Evolutionary conservation across 257 asterid genomes (phyloP), one percentile per base, ranked within the genome.

Genomic region (Ilex aquifolium): DNA sequence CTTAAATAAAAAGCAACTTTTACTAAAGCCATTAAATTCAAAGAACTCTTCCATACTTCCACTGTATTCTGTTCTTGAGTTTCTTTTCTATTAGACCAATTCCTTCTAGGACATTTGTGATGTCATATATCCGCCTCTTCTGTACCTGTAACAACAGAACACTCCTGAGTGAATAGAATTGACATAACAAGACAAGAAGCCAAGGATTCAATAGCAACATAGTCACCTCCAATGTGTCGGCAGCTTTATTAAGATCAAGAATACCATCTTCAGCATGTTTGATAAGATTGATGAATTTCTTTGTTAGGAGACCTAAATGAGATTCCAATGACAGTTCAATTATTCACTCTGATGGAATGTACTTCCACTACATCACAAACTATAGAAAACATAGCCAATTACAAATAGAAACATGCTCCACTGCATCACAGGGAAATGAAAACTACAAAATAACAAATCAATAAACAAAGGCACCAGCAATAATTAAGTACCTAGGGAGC

Each of bases 71-170:
- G 89, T 93, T 90, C 77, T 90, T 93, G 76, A 88, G 86, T 76
- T 82, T 93, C 89, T 88, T 93, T 65, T 93, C 99, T 74, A 90
- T 88, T 63, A 93, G 92, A 54, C 99, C 99, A 76, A 88, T 81
- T 84, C 96, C 97, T 83, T 88, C 96, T 65, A 93, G 94, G 71
- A 88, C 96, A 79, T 90, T 88, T 69, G 99, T 93, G 80, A 93
- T 90, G 74, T 90, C 97, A 73, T 90, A 90, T 80, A 93, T 93
- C 70, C 96, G 97, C 83, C 93, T 84, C 81, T 87, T 88, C 75
- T 90, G 99, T 44, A 93, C 99, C 99, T 93, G 95, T 74, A 69
- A 68, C 40, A 40, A 62, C 30, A n/a, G 15, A 32, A 66, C 39
- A 61, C 69, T 39, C 30, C 21, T 79, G 60, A 79, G 81, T 74